A percentile compares a stretch with the other conserved stretches of the same genome.
Evolutionary conservation across 441 rosid species (phyloP).

Genomic region (Bocquillonia castaneifolia): DNA sequence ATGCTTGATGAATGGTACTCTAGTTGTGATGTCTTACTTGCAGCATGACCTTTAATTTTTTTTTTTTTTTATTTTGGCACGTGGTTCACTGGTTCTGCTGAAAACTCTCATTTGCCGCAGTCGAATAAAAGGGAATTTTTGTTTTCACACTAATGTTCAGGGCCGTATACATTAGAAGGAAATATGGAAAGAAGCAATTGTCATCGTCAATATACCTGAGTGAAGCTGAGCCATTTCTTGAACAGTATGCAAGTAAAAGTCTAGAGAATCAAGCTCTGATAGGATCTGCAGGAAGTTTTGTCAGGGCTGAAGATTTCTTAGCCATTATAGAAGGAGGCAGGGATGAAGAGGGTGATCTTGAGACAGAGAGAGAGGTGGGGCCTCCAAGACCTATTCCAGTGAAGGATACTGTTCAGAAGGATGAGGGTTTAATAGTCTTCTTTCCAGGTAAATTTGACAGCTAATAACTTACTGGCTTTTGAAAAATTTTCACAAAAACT

Average conservation of each 20-base stretch:
- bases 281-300: constrained; percentile 85
- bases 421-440: constrained; percentile 78
- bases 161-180: constrained; percentile 67
- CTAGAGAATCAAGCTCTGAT: constrained; percentile 64
- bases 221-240: constrained; percentile 96
- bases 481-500: background rate
- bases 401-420: constrained; percentile 56
- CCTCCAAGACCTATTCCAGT: constrained; percentile 43
- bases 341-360: constrained; percentile 95
- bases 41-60: too few relatives aligned
- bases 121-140: constrained; percentile 6
- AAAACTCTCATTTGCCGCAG: background rate
- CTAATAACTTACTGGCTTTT: background rate
- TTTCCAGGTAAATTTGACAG: constrained; percentile 68
- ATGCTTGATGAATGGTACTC: constrained; percentile 95
- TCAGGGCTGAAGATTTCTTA: constrained; percentile 72
- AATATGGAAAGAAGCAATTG: constrained; percentile 61
- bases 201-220: constrained; percentile 75
- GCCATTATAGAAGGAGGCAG: constrained; percentile 68
- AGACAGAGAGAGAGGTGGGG: constrained; percentile 40
- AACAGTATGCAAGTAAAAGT: constrained; percentile 75
- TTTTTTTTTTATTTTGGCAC: too few relatives aligned
- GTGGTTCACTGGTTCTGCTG: too few relatives aligned
- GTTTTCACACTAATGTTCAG: constrained; percentile 35
- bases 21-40: constrained; percentile 21